Percentiles rank a stretch among this genome's conserved stretches.
These are phyloP conservation scores for Lactarius psammicola DNA, from an alignment of 768 basidiomycete genomes.

Conservation along the genomic window DNA sequence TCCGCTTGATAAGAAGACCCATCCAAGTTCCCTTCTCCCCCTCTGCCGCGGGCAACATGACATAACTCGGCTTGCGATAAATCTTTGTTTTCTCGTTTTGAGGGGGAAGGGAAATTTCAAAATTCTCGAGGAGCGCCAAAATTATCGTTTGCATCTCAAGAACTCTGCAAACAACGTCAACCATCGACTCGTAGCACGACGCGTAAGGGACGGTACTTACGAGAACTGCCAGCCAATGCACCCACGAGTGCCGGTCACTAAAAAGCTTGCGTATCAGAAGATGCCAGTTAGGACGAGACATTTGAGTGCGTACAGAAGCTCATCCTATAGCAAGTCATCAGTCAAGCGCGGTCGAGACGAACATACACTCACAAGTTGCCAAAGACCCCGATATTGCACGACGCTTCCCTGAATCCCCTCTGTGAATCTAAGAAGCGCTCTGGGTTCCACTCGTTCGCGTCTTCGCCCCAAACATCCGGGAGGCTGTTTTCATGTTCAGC, in stretches of 20 bases:
- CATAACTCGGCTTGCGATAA: slow-evolving; percentile 2
- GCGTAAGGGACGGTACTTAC: not conserved
- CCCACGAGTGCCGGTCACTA: slow-evolving; percentile 1
- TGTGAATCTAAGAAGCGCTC: slow-evolving; percentile 12
- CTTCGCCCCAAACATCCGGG: slow-evolving; percentile 10
- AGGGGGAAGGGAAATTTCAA: not conserved
- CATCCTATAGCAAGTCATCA: not conserved
- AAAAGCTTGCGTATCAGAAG: not conserved
- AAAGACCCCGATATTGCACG: slow-evolving; percentile 8
- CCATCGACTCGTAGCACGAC: not conserved
- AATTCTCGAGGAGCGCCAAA: not conserved
- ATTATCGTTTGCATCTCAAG: slow-evolving; percentile 17
- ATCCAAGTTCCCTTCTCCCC: slow-evolving; percentile 3
- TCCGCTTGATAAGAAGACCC: slow-evolving; percentile 7
- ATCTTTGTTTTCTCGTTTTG: slow-evolving; percentile 3
- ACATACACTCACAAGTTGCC: slow-evolving; percentile 2
- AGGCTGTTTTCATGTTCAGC: not conserved
- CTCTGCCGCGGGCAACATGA: slow-evolving; percentile 13
- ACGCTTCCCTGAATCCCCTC: not conserved
- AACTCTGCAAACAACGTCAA: not conserved
- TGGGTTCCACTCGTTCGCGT: slow-evolving; percentile 17
- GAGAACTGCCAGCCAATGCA: slow-evolving; percentile 10
- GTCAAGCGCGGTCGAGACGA: not conserved
- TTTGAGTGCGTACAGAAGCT: slow-evolving; percentile 11
- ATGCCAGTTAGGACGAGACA: not conserved